Conservation (phyloP, 192 early-diverging fungal genomes). For the Linnemannia exigua region DNA sequence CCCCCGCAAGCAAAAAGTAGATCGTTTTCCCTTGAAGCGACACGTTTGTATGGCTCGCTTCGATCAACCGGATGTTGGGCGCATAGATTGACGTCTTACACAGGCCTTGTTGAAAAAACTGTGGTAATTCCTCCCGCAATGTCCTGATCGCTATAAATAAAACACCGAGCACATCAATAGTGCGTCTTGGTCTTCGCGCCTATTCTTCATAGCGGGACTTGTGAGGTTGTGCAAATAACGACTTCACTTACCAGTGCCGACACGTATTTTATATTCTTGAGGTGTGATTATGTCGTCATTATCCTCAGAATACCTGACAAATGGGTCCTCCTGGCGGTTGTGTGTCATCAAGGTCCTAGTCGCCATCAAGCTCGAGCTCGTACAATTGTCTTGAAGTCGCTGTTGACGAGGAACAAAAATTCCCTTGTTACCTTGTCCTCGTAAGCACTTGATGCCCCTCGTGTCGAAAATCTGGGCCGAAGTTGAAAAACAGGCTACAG, state of each 20-base stretch:
- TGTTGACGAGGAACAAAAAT: not conserved
- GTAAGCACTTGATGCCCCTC: not conserved
- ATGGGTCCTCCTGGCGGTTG: not conserved
- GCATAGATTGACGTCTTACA: conserved; percentile 63
- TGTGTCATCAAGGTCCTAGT: conserved; percentile 16
- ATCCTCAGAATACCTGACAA: conserved; percentile 25
- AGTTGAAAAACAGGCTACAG: not conserved
- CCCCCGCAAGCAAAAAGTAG: conserved; percentile 65
- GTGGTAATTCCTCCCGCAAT: conserved; percentile 63
- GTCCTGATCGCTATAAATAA: conserved; percentile 61
- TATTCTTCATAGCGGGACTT: not conserved
- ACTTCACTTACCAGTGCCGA: conserved; percentile 35
- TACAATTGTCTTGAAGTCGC: not conserved
- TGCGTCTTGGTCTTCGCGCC: too few species aligned
- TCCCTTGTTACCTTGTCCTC: not conserved
- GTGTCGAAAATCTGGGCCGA: not conserved
- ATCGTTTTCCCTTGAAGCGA: conserved; percentile 61
- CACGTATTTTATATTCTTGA: conserved; percentile 46
- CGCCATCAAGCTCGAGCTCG: not conserved
- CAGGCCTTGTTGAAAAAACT: conserved; percentile 66
- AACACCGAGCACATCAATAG: not conserved
- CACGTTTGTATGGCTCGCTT: conserved; percentile 67
- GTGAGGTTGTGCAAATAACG: not conserved
- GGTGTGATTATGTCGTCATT: conserved; percentile 11
- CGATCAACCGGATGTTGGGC: conserved; percentile 62